Evolutionary conservation across 768 basidiomycete species (phyloP), one percentile per base, ranked within the genome.

Genomic region (Auricularia heimuer): DNA sequence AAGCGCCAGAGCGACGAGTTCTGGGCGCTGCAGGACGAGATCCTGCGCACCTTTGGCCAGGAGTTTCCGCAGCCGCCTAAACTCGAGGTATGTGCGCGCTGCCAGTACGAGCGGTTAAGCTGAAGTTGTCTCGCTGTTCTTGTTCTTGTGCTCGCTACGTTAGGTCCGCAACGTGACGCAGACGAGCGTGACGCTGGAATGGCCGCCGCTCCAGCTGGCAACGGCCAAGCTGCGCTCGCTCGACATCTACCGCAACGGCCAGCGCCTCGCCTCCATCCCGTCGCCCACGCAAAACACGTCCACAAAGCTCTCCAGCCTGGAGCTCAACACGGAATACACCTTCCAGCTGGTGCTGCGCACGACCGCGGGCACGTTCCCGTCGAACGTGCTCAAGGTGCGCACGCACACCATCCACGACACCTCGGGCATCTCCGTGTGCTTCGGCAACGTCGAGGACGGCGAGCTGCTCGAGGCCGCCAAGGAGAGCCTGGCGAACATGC

Each of bases 341-440:
- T 98, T 99, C 84, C 96, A 98, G 72, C 86, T 98, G 67, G 82
- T 98, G 62, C 80, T 98, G 62, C 91, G 88, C 64, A 98, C 97
- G 0, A 89, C 92, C 0, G 94, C 94, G 3, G 97, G 97, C 1
- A 92, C 89, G 0, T 94, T 82, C 77, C 87, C 89, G 0, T 95
- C 93, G 1, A 94, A 95, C 68, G 66, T 92, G 12, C 80, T 97
- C 63, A 83, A 85, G 62, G 85, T 94, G 8, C 84, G 85, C 39
- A 98, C 97, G 3, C 97, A 98, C 75, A 93, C 92, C 16, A 98
- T 98, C 80, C 84, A 86, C 44, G 92, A 98, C 73, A 98, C 95
- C 2, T 94, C 91, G 35, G 97, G 97, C 29, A 90, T 99, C 61
- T 88, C 85, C 10, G 94, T 98, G 39, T 95, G 94, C 77, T 98